Evolutionary conservation across 352 stramenopile genomes (phyloP).

Genomic region (Phytophthora pluvialis): DNA sequence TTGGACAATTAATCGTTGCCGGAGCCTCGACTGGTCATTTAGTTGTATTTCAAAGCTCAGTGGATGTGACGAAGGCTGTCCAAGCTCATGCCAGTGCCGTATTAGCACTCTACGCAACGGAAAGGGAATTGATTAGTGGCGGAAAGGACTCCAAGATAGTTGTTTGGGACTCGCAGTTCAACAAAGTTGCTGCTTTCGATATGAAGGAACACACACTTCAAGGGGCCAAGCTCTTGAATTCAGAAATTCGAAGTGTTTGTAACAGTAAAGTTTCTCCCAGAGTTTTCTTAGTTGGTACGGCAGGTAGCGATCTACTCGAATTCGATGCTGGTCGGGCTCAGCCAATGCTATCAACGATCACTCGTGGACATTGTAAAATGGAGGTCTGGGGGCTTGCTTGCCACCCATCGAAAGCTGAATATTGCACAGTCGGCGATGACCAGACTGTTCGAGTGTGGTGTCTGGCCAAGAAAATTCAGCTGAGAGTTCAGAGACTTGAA

Average conservation of each 20-base stretch:
- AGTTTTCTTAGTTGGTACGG: constrained; percentile 82
- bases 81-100: constrained; percentile 52
- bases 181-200: constrained; percentile 53
- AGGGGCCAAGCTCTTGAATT: constrained; percentile 31
- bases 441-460: constrained; percentile 85
- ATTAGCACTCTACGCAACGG: constrained; percentile 53
- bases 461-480: constrained; percentile 46
- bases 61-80: constrained; percentile 58
- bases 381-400: constrained; percentile 87
- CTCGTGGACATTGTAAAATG: constrained; percentile 67
- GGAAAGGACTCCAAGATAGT: constrained; percentile 89
- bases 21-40: constrained; percentile 77
- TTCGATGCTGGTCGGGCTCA: constrained; percentile 54
- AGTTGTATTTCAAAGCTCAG: constrained; percentile 72
- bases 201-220: constrained; percentile 42
- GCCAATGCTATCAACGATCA: constrained; percentile 34
- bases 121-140: constrained; percentile 79
- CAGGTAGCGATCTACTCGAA: constrained; percentile 88
- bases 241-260: constrained; percentile 62
- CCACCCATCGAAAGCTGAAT: constrained; percentile 70
- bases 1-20: constrained; percentile 51
- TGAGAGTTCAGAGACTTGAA: constrained; percentile 52
- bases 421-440: constrained; percentile 86
- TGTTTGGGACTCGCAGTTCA: constrained; percentile 75
- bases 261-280: constrained; percentile 33